Conservation (phyloP, 2,329 filamentous ascomycete genomes). For the Chaetoscypha palmicola region DNA sequence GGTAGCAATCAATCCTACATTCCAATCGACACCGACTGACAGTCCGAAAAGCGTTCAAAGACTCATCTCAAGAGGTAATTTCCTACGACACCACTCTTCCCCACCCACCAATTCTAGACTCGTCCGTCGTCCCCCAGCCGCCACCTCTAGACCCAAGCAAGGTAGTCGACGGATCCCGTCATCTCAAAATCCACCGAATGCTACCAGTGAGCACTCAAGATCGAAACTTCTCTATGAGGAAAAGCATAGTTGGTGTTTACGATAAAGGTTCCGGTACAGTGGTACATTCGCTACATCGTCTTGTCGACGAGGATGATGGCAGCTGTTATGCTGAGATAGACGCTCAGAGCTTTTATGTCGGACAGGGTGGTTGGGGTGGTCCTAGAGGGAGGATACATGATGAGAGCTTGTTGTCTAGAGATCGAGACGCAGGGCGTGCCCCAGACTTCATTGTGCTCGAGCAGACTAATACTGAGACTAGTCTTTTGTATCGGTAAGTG, state of each 20-base stretch:
- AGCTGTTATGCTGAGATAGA: slow-evolving; percentile 35
- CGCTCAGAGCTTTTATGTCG: slow-evolving; percentile 38
- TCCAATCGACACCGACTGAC: neutral
- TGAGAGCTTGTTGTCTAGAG: slow-evolving; percentile 64
- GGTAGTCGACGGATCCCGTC: slow-evolving; percentile 4
- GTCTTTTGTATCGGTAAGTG: slow-evolving; percentile 57
- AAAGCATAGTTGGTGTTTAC: slow-evolving; percentile 4
- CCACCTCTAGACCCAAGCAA: slow-evolving; percentile 1
- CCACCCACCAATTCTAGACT: slow-evolving; percentile 6
- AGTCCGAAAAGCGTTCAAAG: slow-evolving; percentile 5
- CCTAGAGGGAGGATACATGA: slow-evolving; percentile 63
- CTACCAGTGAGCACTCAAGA: slow-evolving; percentile 1
- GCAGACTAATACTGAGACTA: slow-evolving; percentile 62
- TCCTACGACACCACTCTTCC: slow-evolving; percentile 3
- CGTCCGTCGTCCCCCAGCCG: neutral
- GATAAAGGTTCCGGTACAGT: slow-evolving; percentile 6
- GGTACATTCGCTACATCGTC: slow-evolving; percentile 3
- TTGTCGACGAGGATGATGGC: slow-evolving; percentile 11
- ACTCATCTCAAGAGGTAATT: slow-evolving; percentile 4
- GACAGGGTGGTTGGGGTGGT: slow-evolving; percentile 40
- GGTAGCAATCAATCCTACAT: neutral
- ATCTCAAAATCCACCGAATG: slow-evolving; percentile 1
- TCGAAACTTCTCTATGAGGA: slow-evolving; percentile 4
- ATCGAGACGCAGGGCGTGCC: no score
- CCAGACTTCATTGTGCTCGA: slow-evolving; percentile 63